phyloP scores from a whole-genome alignment of 805 yeast genomes.

The Zygosaccharomyces rouxii region DNA sequence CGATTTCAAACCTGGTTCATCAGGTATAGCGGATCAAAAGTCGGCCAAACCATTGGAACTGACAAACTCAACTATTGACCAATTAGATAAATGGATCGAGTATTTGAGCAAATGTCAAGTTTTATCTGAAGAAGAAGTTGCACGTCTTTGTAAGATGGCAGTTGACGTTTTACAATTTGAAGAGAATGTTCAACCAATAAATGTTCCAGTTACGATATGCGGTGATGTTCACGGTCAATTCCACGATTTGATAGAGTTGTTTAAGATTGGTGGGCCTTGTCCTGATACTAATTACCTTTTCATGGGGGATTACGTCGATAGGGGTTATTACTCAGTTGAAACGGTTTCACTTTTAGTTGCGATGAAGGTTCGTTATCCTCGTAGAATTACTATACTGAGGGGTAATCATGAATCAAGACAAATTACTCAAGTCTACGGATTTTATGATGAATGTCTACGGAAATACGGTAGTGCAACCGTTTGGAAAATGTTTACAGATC shows the following conservation, averaged over 20 bases:
- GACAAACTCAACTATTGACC: slow-evolving; percentile 48
- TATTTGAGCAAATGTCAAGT: slow-evolving; percentile 76
- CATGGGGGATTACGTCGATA: slow-evolving; percentile 89
- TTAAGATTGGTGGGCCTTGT: slow-evolving; percentile 90
- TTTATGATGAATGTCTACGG: slow-evolving; percentile 91
- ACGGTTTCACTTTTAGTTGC: slow-evolving; percentile 85
- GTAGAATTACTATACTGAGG: slow-evolving; percentile 84
- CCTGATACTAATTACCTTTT: slow-evolving; percentile 88
- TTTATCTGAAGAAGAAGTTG: slow-evolving; percentile 73
- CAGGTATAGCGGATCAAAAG: slow-evolving; percentile 39
- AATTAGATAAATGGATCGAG: slow-evolving; percentile 85
- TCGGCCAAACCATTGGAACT: slow-evolving; percentile 39
- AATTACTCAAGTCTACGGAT: slow-evolving; percentile 93
- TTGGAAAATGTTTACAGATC: slow-evolving; percentile 88
- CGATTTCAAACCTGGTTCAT: slow-evolving; percentile 33
- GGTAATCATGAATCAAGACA: slow-evolving; percentile 96
- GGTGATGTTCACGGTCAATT: slow-evolving; percentile 97
- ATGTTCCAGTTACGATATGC: slow-evolving; percentile 93
- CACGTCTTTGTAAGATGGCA: slow-evolving; percentile 81
- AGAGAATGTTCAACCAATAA: slow-evolving; percentile 92
- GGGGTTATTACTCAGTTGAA: slow-evolving; percentile 80
- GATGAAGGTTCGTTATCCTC: slow-evolving; percentile 88
- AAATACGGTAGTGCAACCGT: slow-evolving; percentile 90
- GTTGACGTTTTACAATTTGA: slow-evolving; percentile 86
- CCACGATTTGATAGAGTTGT: slow-evolving; percentile 88